These are phyloP conservation scores for Glarea lozoyensis DNA, from an alignment of 495 filamentous ascomycete genomes.

Conservation along the genomic window DNA sequence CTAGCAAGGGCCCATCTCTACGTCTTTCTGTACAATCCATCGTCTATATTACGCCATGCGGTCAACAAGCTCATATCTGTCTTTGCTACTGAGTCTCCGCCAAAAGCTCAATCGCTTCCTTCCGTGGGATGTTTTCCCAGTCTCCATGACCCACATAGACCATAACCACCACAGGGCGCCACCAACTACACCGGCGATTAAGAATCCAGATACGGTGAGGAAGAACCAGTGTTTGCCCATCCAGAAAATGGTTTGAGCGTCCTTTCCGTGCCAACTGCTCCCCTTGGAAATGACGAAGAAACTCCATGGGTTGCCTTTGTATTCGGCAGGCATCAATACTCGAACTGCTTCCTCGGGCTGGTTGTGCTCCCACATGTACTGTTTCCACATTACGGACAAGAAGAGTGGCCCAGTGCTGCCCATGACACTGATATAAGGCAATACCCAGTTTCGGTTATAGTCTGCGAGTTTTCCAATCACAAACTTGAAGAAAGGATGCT, in stretches of 20 bases:
- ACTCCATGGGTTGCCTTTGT: constrained; percentile 61
- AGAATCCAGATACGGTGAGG: constrained; percentile 56
- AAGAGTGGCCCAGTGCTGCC: constrained; percentile 80
- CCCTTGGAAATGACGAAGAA: constrained; percentile 72
- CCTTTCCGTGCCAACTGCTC: constrained; percentile 68
- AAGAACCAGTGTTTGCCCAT: constrained; percentile 70
- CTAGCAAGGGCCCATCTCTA: constrained; percentile 16
- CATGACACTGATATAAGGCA: constrained; percentile 88
- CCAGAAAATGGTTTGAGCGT: constrained; percentile 74
- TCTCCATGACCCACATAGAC: constrained; percentile 20
- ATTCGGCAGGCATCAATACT: constrained; percentile 56
- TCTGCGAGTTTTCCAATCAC: constrained; percentile 60
- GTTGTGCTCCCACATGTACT: constrained; percentile 35
- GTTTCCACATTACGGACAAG: constrained; percentile 75
- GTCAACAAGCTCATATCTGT: constrained; percentile 19
- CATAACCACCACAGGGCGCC: constrained; percentile 44
- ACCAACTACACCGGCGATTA: constrained; percentile 48
- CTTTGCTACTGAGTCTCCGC: constrained; percentile 16
- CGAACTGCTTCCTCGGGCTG: constrained; percentile 24
- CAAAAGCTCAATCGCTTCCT: constrained; percentile 5
- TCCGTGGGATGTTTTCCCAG: not conserved
- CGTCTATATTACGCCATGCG: constrained; percentile 14
- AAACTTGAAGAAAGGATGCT: constrained; percentile 74
- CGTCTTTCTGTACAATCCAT: not conserved
- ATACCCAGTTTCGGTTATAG: constrained; percentile 67